These are phyloP conservation scores for Acacia acuminata DNA, from an alignment of 306 rosid genomes.

Conservation along the genomic window DNA sequence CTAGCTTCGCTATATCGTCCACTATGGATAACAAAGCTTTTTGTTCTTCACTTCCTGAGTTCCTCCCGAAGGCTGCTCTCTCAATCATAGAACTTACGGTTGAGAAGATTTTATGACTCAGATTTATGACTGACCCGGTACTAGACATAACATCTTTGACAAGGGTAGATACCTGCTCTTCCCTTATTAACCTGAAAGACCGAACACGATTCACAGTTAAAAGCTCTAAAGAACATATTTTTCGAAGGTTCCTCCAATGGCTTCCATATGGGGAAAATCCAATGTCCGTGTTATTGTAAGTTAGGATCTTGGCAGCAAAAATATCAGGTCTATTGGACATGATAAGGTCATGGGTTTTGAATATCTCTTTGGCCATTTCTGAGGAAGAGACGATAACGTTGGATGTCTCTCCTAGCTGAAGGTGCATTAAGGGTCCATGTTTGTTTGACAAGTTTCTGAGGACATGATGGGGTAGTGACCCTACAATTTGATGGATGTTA, in stretches of 20 bases:
- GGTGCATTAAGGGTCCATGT: slow-evolving; percentile 19
- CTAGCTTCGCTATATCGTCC: neutral
- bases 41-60: neutral
- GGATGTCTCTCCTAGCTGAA: neutral
- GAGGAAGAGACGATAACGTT: slow-evolving; percentile 1
- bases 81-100: too few relatives aligned
- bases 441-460: slow-evolving; percentile 11
- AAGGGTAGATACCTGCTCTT: neutral
- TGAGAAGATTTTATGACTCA: neutral
- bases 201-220: neutral
- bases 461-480: neutral
- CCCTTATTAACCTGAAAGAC: neutral
- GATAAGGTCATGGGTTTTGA: slow-evolving; percentile 21
- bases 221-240: neutral
- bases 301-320: neutral
- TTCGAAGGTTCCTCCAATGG: neutral
- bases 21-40: neutral
- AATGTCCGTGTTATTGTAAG: neutral
- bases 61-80: neutral
- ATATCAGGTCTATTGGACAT: neutral
- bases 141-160: neutral
- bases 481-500: neutral
- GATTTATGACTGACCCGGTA: neutral
- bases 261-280: neutral
- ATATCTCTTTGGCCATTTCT: neutral